Percentiles rank a stretch among this genome's conserved stretches.
phyloP scores from a whole-genome alignment of 1,284 basidiomycete species.

The Apiotrichum gracile region DNA sequence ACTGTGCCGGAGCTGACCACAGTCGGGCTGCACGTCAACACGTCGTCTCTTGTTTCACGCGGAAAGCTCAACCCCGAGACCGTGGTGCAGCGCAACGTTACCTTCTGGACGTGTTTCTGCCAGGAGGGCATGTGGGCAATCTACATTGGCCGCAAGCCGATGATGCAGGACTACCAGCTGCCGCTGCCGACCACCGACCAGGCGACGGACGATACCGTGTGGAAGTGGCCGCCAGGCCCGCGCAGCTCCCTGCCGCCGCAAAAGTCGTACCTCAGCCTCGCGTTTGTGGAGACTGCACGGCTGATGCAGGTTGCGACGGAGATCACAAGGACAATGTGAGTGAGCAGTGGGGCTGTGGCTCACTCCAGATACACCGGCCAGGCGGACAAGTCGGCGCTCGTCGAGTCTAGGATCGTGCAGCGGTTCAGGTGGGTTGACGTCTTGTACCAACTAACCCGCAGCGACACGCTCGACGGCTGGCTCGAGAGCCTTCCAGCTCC shows the following conservation, averaged over 20 bases:
- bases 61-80: slow-evolving; percentile 19
- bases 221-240: slow-evolving; percentile 18
- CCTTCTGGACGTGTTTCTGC: slow-evolving; percentile 28
- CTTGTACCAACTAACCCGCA: not conserved
- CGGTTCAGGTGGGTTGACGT: not conserved
- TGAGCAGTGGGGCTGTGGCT: not conserved
- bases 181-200: slow-evolving; percentile 17
- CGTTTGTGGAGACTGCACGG: slow-evolving; percentile 7
- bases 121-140: slow-evolving; percentile 31
- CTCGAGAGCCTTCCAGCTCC: slow-evolving; percentile 55
- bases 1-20: not conserved
- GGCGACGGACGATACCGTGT: slow-evolving; percentile 18
- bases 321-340: slow-evolving; percentile 7
- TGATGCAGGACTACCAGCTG: slow-evolving; percentile 21
- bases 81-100: slow-evolving; percentile 18
- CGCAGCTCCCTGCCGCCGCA: slow-evolving; percentile 1
- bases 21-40: slow-evolving; percentile 29
- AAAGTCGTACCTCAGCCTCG: slow-evolving; percentile 6
- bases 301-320: slow-evolving; percentile 7
- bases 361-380: slow-evolving; percentile 2
- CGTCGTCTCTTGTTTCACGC: slow-evolving; percentile 12
- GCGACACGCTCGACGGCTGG: slow-evolving; percentile 56
- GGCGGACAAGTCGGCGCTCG: slow-evolving; percentile 4
- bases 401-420: slow-evolving; percentile 5
- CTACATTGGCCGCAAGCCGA: slow-evolving; percentile 26